These are phyloP conservation scores for Penicillium sumatraense DNA, from an alignment of 2,329 filamentous ascomycete species.

Conservation along the genomic window DNA sequence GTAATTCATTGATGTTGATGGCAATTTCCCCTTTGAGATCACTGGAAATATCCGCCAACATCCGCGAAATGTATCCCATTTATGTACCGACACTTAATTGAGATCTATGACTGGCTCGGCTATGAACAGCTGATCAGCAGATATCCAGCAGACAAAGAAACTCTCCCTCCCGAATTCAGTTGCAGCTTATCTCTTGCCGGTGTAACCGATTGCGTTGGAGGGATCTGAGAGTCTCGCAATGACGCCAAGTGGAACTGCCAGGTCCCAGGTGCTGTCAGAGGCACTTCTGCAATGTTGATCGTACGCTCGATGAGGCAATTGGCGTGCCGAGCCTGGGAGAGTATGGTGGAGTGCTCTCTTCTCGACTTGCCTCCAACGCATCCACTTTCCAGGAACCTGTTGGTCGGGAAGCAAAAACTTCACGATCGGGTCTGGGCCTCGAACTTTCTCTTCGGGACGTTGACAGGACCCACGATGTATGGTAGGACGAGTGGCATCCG, in stretches of 20 bases:
- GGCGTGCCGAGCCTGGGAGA: neutral
- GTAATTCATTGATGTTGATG: neutral
- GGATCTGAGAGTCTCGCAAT: neutral
- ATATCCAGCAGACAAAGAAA: constrained; percentile 7
- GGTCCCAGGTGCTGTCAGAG: neutral
- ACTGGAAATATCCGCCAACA: constrained; percentile 5
- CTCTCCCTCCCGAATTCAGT: neutral
- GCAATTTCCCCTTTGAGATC: constrained; percentile 8
- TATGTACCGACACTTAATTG: neutral
- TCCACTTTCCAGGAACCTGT: constrained; percentile 6
- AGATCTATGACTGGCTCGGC: constrained; percentile 12
- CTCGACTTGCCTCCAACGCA: neutral
- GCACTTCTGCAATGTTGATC: constrained; percentile 5
- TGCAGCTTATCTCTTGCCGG: neutral
- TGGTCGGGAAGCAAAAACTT: neutral
- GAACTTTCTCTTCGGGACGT: neutral
- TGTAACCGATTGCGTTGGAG: constrained; percentile 14
- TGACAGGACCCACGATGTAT: neutral
- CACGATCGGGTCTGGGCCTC: constrained; percentile 3
- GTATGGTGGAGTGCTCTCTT: constrained; percentile 3
- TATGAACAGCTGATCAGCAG: constrained; percentile 10
- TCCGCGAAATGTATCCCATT: neutral
- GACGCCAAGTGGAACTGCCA: neutral
- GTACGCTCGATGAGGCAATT: neutral
- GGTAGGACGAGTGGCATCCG: neutral